Evolutionary conservation across 1,284 basidiomycete genomes (phyloP), one percentile per base, ranked within the genome.

Genomic region (Meripilus lineatus): DNA sequence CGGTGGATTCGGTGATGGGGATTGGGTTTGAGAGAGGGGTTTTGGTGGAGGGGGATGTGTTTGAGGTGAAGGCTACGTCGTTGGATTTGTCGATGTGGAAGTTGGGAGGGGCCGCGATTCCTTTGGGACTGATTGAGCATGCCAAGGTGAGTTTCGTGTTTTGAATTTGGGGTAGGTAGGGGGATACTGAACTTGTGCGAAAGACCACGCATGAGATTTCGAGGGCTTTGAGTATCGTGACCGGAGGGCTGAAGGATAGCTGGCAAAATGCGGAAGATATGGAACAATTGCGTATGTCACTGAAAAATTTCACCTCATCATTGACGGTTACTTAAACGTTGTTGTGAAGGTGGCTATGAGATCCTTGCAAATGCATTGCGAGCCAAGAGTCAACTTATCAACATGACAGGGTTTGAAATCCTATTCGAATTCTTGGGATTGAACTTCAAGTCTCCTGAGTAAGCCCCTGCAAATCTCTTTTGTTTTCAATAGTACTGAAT

Each of bases 181-280:
- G n/a, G n/a, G 20, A 8, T 17, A 6, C 20, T 17, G 22, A 18
- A 38, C 20, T 14, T 32, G n/a, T 15, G 35, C 15, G 40, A 17
- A 53, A 89, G 75, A 89, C 79, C 1, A 62, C 81, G 0, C 84
- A 84, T 49, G 84, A 93, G 53, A 62, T 96, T 3, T 84, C 81
- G 0, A 70, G 80, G 22, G 75, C 89, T 0, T 63, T 95, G 13
- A 69, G 79, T 3, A 78, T 96, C 18, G 66, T 96, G 26, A 74
- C 80, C 4, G 87, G 93, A 55, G 79, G 86, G 4, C 64, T 95
- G 30, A 77, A 79, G 48, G 83, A 87, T 52, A 89, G 81, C 55
- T 97, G 94, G 94, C 79, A 89, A 56, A 91, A 89, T 55, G 92
- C 88, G 32, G 92, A 93, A 57, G 91, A 93, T 56, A 91, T 93